These are phyloP conservation scores for Agrocybe pediades DNA, from an alignment of 768 basidiomycete genomes.

Conservation along the genomic window DNA sequence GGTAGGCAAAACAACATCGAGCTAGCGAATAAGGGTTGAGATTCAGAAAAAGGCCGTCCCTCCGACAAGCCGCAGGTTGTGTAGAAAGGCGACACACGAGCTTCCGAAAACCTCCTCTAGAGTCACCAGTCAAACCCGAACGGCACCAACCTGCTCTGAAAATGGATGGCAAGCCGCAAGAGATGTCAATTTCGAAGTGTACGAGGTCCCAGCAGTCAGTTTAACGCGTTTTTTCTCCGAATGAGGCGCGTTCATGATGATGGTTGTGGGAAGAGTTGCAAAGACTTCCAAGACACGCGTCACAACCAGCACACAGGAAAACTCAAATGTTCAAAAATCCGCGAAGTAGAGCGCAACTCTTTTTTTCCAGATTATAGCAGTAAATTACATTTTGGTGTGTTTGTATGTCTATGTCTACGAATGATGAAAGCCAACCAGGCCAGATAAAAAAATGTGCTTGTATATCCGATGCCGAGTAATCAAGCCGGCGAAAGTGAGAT, in stretches of 20 bases:
- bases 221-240: conserved; percentile 23
- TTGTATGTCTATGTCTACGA: not conserved
- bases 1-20: conserved; percentile 65
- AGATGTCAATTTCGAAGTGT: conserved; percentile 30
- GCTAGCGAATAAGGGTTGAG: conserved; percentile 32
- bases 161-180: conserved; percentile 49
- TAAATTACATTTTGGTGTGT: not conserved
- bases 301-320: not conserved
- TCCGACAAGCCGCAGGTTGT: not conserved
- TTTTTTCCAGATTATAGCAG: not conserved
- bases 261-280: not conserved
- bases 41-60: not conserved
- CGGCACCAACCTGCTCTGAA: conserved; percentile 46
- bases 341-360: not conserved
- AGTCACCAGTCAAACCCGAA: not conserved
- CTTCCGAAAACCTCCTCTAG: not conserved
- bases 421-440: not conserved
- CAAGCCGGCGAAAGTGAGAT: too few relatives aligned
- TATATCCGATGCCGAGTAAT: not conserved
- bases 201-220: conserved; percentile 18
- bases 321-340: not conserved
- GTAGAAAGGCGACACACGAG: not conserved
- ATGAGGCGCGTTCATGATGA: conserved; percentile 19
- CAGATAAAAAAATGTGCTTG: not conserved
- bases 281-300: not conserved